Conservation (phyloP, 2,329 filamentous ascomycete genomes). For the Xylaria sp. region DNA sequence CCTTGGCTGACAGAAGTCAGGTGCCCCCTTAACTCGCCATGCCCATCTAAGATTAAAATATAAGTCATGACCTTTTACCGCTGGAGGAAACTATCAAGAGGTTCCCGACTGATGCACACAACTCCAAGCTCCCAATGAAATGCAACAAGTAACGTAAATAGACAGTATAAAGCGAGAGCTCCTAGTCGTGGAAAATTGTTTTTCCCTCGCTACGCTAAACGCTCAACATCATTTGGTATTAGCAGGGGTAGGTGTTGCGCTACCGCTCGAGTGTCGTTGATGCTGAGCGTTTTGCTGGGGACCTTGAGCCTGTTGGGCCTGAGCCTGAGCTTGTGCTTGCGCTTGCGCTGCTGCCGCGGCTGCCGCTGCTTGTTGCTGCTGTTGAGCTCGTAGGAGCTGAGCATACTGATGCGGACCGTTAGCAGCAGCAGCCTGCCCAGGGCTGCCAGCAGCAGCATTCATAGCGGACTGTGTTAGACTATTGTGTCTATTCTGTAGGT, state of each 20-base stretch:
- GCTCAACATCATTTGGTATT: slow-evolving; percentile 38
- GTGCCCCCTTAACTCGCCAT: background rate
- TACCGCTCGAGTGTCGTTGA: slow-evolving; percentile 47
- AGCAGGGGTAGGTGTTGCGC: slow-evolving; percentile 46
- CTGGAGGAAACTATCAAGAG: slow-evolving; percentile 17
- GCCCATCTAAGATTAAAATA: slow-evolving; percentile 24
- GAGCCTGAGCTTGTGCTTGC: slow-evolving; percentile 40
- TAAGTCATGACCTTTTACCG: slow-evolving; percentile 10
- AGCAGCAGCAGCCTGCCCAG: slow-evolving; percentile 59
- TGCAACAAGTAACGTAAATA: slow-evolving; percentile 21
- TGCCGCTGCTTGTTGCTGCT: slow-evolving; percentile 58
- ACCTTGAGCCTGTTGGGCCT: slow-evolving; percentile 40
- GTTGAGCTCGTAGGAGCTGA: slow-evolving; percentile 66
- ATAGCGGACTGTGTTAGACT: slow-evolving; percentile 59
- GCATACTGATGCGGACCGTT: slow-evolving; percentile 69
- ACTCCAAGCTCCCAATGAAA: slow-evolving; percentile 23
- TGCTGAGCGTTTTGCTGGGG: slow-evolving; percentile 47
- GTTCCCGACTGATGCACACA: slow-evolving; percentile 9
- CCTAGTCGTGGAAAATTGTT: background rate
- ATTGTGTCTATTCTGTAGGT: slow-evolving; percentile 58
- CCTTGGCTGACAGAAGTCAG: slow-evolving; percentile 3
- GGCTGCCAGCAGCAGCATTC: slow-evolving; percentile 64
- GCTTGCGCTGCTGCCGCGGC: slow-evolving; percentile 46
- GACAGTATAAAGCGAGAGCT: background rate
- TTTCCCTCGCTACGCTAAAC: background rate